Evolutionary conservation across 352 stramenopile species (phyloP).

Genomic region (Globisporangium mamillatum): DNA sequence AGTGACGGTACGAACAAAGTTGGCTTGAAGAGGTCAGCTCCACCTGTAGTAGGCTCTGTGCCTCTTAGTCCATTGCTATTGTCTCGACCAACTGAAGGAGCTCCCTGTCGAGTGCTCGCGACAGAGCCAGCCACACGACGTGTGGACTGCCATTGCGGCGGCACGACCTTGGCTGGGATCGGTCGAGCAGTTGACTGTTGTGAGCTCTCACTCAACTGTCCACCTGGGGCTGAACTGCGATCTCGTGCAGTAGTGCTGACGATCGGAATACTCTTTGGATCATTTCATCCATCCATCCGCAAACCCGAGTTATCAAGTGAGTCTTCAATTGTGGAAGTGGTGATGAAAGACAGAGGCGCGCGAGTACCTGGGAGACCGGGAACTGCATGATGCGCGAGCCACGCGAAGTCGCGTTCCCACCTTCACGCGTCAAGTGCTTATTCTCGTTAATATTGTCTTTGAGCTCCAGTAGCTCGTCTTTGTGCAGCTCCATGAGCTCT

Average conservation of each 20-base stretch:
- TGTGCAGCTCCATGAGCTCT: constrained; percentile 69
- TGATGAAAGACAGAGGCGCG: no score
- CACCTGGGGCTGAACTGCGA: not conserved
- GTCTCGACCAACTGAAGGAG: not conserved
- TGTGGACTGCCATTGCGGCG: constrained; percentile 62
- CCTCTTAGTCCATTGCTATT: not conserved
- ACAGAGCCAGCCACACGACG: constrained; percentile 32
- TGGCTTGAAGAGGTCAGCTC: not conserved
- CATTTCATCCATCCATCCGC: not conserved
- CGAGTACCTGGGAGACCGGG: constrained; percentile 12
- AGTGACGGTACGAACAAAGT: constrained; percentile 18
- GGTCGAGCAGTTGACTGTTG: not conserved
- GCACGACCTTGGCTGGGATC: constrained; percentile 21
- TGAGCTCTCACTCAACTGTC: not conserved
- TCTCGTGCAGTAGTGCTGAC: not conserved
- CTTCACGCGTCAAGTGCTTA: not conserved
- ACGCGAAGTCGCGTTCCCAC: not conserved
- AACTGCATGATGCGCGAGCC: constrained; percentile 20
- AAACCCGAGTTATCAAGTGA: not conserved
- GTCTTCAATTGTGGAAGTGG: no score
- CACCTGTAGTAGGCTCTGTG: no score
- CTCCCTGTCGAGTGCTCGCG: not conserved
- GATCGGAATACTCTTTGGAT: constrained; percentile 5
- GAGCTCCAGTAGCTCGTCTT: constrained; percentile 66
- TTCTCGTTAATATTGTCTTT: constrained; percentile 27